These are phyloP conservation scores for Acacia melanoxylon DNA, from an alignment of 306 rosid species.

Conservation along the genomic window DNA sequence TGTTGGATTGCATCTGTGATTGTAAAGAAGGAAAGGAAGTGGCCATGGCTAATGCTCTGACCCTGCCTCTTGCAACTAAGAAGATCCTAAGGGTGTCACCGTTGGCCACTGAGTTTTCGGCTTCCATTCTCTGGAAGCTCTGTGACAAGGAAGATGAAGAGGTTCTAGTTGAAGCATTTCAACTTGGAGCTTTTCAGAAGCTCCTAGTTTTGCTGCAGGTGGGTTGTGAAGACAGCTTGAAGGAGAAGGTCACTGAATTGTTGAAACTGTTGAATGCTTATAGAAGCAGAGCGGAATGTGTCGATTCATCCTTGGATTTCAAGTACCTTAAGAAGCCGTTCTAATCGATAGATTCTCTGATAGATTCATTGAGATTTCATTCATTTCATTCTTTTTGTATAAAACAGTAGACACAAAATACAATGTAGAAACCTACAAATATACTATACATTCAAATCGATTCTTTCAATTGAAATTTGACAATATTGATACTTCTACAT, in stretches of 20 bases:
- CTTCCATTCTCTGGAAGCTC: constrained; percentile 75
- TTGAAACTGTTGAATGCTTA: constrained; percentile 70
- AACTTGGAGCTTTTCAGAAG: constrained; percentile 74
- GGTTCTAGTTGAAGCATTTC: constrained; percentile 60
- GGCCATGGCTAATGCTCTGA: constrained; percentile 63
- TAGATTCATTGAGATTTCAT: constrained; percentile 5
- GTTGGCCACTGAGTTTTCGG: constrained; percentile 52
- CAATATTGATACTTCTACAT: background rate
- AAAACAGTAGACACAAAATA: constrained; percentile 22
- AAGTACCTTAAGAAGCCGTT: constrained; percentile 69
- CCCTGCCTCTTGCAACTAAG: constrained; percentile 75
- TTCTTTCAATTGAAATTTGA: constrained; percentile 36
- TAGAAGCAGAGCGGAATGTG: constrained; percentile 56
- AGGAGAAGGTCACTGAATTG: constrained; percentile 69
- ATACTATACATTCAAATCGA: constrained; percentile 1
- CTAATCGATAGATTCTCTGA: constrained; percentile 29
- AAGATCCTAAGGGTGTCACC: constrained; percentile 72
- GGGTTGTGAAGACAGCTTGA: constrained; percentile 62
- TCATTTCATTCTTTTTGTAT: constrained; percentile 2
- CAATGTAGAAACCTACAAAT: constrained; percentile 38
- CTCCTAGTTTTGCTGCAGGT: constrained; percentile 81
- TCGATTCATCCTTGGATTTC: constrained; percentile 65
- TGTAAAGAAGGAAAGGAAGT: constrained; percentile 51
- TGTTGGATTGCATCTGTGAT: constrained; percentile 61
- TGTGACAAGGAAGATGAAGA: constrained; percentile 45